These are phyloP conservation scores for Pseudocercospora macadamiae DNA, from an alignment of 2,329 filamentous ascomycete species.

Conservation along the genomic window DNA sequence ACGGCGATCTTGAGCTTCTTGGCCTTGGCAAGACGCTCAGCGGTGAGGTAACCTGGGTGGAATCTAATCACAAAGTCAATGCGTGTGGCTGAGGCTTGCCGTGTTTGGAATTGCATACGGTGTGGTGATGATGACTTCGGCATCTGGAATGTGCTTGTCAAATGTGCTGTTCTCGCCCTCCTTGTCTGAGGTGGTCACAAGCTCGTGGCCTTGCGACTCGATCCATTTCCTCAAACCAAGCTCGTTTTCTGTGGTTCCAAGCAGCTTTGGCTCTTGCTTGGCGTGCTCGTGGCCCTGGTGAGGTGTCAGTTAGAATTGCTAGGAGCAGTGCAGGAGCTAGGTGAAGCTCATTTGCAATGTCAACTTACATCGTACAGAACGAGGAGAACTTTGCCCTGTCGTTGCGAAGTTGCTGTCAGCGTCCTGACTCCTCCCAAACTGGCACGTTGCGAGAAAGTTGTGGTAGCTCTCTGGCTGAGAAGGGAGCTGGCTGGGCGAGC, in stretches of 20 bases:
- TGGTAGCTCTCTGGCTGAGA: constrained; percentile 49
- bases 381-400: constrained; percentile 93
- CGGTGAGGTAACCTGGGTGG: constrained; percentile 96
- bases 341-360: background rate
- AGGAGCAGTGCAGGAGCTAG: constrained; percentile 3
- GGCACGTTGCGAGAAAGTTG: constrained; percentile 42
- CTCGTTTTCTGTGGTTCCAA: constrained; percentile 98
- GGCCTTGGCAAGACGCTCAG: constrained; percentile 92
- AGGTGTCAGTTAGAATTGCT: background rate
- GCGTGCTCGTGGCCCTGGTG: constrained; percentile 76
- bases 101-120: constrained; percentile 63
- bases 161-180: constrained; percentile 91
- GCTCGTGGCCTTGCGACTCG: constrained; percentile 92
- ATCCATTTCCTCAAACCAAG: constrained; percentile 97
- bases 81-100: background rate
- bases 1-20: constrained; percentile 99
- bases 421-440: constrained; percentile 57
- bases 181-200: constrained; percentile 97
- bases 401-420: constrained; percentile 66
- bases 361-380: constrained; percentile 84
- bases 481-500: constrained; percentile 56
- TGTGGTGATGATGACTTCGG: constrained; percentile 98
- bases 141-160: constrained; percentile 92
- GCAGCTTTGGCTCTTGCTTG: constrained; percentile 81
- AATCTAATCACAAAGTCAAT: constrained; percentile 63